A percentile compares a stretch with the other conserved stretches of the same genome.
phyloP scores from a whole-genome alignment of 495 filamentous ascomycete species.

The Aspergillus coremiiformis region DNA sequence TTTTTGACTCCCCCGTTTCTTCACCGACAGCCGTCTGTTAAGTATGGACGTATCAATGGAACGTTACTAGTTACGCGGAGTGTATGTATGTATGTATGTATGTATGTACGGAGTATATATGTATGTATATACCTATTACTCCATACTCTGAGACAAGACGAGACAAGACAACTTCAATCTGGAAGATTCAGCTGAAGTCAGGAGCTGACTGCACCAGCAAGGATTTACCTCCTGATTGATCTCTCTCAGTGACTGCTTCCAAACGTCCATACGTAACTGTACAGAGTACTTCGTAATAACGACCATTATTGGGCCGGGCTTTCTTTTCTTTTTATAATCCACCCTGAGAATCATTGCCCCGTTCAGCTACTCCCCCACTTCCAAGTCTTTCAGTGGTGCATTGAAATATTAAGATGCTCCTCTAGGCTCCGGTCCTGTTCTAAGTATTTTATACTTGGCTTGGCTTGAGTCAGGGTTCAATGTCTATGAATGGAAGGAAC shows the following conservation, averaged over 20 bases:
- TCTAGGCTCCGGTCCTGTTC: no score
- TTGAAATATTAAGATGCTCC: background rate
- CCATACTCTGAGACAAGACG: no score
- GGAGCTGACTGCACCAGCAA: background rate
- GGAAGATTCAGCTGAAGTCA: no score
- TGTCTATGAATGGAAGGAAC: background rate
- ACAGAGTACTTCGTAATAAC: background rate
- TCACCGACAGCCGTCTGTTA: no score
- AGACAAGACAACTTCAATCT: no score
- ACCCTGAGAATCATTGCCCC: constrained; percentile 14
- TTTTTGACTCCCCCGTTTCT: background rate
- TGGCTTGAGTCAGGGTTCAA: background rate
- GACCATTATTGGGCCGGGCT: no score
- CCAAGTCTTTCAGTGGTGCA: background rate
- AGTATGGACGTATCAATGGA: no score
- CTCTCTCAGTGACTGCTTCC: background rate
- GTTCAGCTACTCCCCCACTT: constrained; percentile 4
- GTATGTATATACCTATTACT: no score
- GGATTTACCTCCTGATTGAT: background rate
- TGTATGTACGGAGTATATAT: no score
- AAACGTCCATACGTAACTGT: background rate
- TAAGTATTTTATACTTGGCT: background rate
- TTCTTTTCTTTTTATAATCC: background rate
- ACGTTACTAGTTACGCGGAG: no score
- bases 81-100: no score